Conservation (phyloP, 1,284 basidiomycete species). For the Marasmius sp. region DNA sequence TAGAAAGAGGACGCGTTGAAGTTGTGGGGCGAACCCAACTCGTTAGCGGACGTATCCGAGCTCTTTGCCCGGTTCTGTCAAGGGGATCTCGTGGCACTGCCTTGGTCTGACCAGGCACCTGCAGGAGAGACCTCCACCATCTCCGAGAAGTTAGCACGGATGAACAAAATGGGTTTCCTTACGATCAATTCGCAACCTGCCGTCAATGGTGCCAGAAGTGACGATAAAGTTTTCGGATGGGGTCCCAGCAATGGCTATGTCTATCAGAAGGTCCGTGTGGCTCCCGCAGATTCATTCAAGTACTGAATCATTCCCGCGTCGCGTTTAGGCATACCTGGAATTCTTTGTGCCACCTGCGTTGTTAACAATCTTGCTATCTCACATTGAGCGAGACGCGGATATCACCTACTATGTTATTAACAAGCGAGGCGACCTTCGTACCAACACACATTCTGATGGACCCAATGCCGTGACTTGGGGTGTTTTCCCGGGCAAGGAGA, state of each 20-base stretch:
- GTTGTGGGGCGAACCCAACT: constrained; percentile 86
- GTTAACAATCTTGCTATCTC: constrained; percentile 74
- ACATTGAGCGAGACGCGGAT: constrained; percentile 86
- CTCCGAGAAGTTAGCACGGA: constrained; percentile 72
- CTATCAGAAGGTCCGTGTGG: constrained; percentile 82
- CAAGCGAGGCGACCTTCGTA: constrained; percentile 87
- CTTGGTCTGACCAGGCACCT: constrained; percentile 94
- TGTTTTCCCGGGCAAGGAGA: constrained; percentile 97
- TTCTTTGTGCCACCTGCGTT: constrained; percentile 86
- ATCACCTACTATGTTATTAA: constrained; percentile 98
- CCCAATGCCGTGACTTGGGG: constrained; percentile 99
- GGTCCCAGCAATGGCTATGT: constrained; percentile 94
- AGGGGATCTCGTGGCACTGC: constrained; percentile 72
- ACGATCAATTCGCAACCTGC: constrained; percentile 99
- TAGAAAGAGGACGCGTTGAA: constrained; percentile 83
- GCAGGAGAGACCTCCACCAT: constrained; percentile 88
- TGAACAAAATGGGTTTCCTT: constrained; percentile 91
- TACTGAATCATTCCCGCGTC: constrained; percentile 6
- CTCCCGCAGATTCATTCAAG: background rate
- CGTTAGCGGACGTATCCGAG: constrained; percentile 60
- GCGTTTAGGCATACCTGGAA: constrained; percentile 90
- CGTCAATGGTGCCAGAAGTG: constrained; percentile 88
- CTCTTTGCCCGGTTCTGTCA: constrained; percentile 86
- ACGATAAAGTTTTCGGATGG: constrained; percentile 90
- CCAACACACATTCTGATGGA: constrained; percentile 89